Evolutionary conservation across 768 basidiomycete genomes (phyloP), one percentile per base, ranked within the genome.

Genomic region (Rhizopogon salebrosus): DNA sequence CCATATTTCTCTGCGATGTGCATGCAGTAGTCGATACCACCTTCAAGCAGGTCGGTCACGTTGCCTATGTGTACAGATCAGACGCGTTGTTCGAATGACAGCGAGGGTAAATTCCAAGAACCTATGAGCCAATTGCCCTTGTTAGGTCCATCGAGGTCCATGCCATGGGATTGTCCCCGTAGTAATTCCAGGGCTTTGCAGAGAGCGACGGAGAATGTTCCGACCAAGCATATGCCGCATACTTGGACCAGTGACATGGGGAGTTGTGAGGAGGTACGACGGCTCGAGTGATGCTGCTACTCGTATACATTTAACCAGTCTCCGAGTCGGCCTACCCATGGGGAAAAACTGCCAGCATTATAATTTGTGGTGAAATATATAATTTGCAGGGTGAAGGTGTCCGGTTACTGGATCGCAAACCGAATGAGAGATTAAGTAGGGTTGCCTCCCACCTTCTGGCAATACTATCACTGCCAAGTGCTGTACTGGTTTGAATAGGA

Each of bases 21-120:
- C 16, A 59, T 54, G 53, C 77, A 72, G 52, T 69, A 78, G 3
- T 63, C 63, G 71, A 71, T 73, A 3, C 63, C 68, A 43, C 71
- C 60, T 1, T 64, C 58, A 57, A 74, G 70, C 4, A 73, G 41
- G 11, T 71, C 62, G 4, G 58, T 39, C 6, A 73, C 50, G 52
- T 71, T 70, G 10, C 75, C 75, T 75, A 20, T 48, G 18, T 24
- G 23, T n/a, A n/a, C 5, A 36, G 20, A 14, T 16, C 20, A 46
- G 41, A 42, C 24, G 16, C 14, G 20, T 6, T 14, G 14, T 14
- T 29, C 14, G 18, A 34, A 34, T 46, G 14, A 10, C 31, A 20
- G 31, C 14, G 14, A 22, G 29, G 18, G 22, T 8, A 20, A 13
- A 3, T 13, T 31, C 22, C 10, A 16, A 34, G 45, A 46, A 46